These are phyloP conservation scores for Diaporthe vexans DNA, from an alignment of 2,329 filamentous ascomycete species.

Conservation along the genomic window DNA sequence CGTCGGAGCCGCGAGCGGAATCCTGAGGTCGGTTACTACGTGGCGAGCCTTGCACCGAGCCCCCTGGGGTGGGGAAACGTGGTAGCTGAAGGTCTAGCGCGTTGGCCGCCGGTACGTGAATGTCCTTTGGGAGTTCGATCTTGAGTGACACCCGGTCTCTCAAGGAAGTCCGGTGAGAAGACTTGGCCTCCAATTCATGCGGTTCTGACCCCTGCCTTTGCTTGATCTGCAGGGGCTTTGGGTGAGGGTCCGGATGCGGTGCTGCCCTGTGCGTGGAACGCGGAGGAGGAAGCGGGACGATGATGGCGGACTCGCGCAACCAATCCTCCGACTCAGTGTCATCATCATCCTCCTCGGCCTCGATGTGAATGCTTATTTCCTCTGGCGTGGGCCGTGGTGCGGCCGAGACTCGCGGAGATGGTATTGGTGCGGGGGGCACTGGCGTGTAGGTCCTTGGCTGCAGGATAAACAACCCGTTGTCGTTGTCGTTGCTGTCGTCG, in stretches of 20 bases:
- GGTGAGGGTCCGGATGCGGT: slow-evolving; percentile 17
- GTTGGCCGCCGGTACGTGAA: slow-evolving; percentile 65
- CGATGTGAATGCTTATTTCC: slow-evolving; percentile 41
- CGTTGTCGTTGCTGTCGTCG: slow-evolving; percentile 38
- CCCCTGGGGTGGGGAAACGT: slow-evolving; percentile 34
- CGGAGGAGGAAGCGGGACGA: slow-evolving; percentile 30
- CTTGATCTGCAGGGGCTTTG: slow-evolving; percentile 38
- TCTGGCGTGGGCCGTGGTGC: slow-evolving; percentile 37
- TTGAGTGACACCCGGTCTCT: slow-evolving; percentile 69
- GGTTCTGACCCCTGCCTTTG: slow-evolving; percentile 41
- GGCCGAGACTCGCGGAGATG: slow-evolving; percentile 58
- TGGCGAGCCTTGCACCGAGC: slow-evolving; percentile 33
- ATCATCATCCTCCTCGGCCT: slow-evolving; percentile 40
- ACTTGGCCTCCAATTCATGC: slow-evolving; percentile 43
- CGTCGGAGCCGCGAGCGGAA: slow-evolving; percentile 63
- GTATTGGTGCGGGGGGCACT: slow-evolving; percentile 60
- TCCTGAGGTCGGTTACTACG: slow-evolving; percentile 56
- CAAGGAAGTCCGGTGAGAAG: slow-evolving; percentile 60
- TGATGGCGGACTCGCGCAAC: slow-evolving; percentile 39
- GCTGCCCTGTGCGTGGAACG: slow-evolving; percentile 21
- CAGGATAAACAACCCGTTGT: slow-evolving; percentile 64
- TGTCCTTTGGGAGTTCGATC: slow-evolving; percentile 65
- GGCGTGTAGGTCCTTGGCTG: slow-evolving; percentile 72
- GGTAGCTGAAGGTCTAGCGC: slow-evolving; percentile 53
- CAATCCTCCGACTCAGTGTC: slow-evolving; percentile 28